A percentile compares a stretch with the other conserved stretches of the same genome.
phyloP scores from a whole-genome alignment of 192 early-diverging fungal species.

The Linnemannia schmuckeri region DNA sequence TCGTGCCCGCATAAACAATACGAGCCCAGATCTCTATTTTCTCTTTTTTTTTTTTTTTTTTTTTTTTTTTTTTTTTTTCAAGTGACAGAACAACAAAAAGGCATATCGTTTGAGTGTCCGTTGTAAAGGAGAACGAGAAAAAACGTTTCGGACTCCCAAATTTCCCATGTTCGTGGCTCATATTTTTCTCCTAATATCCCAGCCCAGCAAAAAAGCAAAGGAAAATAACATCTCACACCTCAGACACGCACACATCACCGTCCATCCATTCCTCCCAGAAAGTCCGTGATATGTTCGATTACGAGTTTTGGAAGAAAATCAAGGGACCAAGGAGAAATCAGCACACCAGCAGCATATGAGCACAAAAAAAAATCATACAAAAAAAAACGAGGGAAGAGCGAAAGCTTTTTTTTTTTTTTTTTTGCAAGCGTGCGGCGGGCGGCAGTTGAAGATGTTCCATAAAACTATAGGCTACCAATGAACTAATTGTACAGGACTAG shows the following conservation, averaged over 20 bases:
- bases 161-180: neutral
- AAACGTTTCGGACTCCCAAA: constrained; percentile 2
- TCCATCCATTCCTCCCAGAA: neutral
- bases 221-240: too few relatives aligned
- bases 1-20: neutral
- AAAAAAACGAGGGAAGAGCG: constrained; percentile 5
- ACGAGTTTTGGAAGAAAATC: neutral
- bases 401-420: too few relatives aligned
- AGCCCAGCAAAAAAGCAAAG: too few relatives aligned
- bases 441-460: neutral
- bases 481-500: neutral
- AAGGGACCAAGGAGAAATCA: neutral
- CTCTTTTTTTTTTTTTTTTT: neutral
- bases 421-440: neutral
- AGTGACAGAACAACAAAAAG: constrained; percentile 12
- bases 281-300: neutral
- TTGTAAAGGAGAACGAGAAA: neutral
- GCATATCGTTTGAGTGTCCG: constrained; percentile 3
- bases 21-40: constrained; percentile 8
- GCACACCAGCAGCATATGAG: neutral
- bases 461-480: neutral
- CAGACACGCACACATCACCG: too few relatives aligned
- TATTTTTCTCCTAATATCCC: constrained; percentile 1
- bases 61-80: neutral
- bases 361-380: neutral